Evolutionary conservation across 2,329 filamentous ascomycete species (phyloP), one percentile per base, ranked within the genome.

Genomic region (Ophiostoma montium): DNA sequence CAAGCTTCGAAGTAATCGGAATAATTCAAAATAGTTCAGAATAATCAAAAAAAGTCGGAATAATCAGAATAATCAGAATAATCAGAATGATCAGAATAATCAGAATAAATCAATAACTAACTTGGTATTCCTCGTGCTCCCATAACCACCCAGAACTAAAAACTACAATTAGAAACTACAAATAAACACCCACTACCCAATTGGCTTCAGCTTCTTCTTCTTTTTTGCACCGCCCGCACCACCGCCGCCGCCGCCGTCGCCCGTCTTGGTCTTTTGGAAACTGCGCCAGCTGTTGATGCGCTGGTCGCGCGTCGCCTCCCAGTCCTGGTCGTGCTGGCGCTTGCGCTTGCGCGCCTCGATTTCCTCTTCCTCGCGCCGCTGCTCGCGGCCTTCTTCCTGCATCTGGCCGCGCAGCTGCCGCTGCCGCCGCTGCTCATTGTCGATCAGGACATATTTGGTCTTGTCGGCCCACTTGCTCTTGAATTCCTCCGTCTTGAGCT

Each of bases 211-310:
- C 70, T 86, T 85, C 65, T 80, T 76, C 64, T 80, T 81, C 67
- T 80, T 81, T 65, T 75, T 75, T 18, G 60, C 65, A 63, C 50
- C 48, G 18, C 47, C 39, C 19, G 16, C 64, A 9, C 31, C 16
- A 19, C 38, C 41, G 43, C 43, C 36, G 21, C 32, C 63, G 39
- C 69, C 70, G 18, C 35, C 33, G 13, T 30, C 31, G 30, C 35
- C 23, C 23, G 47, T 38, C 35, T 42, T 48, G 53, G 76, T 77
- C 68, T 94, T 92, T 63, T 92, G 82, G 60, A 94, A 98, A 56
- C 88, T 78, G 50, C 92, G 78, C 92, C 92, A 98, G 64, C 84
- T 95, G 56, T 81, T 86, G 65, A 98, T 96, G 56, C 92, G 76
- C 67, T 87, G 77, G 53, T 98, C 92, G 43, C 92, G 72, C 23